A percentile compares a stretch with the other conserved stretches of the same genome.
These are phyloP conservation scores for Hygrophila difformis DNA, from an alignment of 257 asterid genomes.

Conservation along the genomic window DNA sequence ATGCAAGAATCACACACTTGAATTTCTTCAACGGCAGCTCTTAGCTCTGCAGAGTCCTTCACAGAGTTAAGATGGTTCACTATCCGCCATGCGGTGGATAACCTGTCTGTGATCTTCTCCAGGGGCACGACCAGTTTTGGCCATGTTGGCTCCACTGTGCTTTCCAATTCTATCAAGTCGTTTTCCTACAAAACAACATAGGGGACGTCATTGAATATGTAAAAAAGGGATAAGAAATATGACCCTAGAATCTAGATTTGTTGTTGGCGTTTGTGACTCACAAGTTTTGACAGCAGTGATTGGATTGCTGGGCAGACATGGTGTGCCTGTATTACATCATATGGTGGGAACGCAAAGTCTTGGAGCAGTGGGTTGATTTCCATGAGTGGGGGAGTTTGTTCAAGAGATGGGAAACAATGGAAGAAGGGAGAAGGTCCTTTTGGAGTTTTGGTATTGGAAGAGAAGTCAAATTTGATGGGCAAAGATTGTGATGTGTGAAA, in stretches of 20 bases:
- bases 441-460: no score
- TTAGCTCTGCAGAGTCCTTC: slow-evolving; percentile 54
- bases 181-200: no score
- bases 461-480: no score
- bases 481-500: no score
- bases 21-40: slow-evolving; percentile 59
- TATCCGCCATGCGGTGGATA: slow-evolving; percentile 70
- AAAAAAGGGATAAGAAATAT: no score
- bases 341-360: slow-evolving; percentile 67
- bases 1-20: slow-evolving; percentile 50
- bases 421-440: no score
- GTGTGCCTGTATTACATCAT: slow-evolving; percentile 43
- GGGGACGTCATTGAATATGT: no score
- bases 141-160: slow-evolving; percentile 63
- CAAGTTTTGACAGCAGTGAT: slow-evolving; percentile 39
- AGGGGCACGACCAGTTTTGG: slow-evolving; percentile 62
- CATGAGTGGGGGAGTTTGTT: slow-evolving; percentile 22
- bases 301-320: slow-evolving; percentile 68
- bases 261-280: no score
- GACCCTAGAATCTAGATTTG: no score
- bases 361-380: slow-evolving; percentile 44
- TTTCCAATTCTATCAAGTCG: slow-evolving; percentile 3
- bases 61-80: slow-evolving; percentile 69
- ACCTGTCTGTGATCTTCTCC: slow-evolving; percentile 59
- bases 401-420: no score